Conservation (phyloP, 73 alveolate genomes). For the Tetrahymena borealis region DNA sequence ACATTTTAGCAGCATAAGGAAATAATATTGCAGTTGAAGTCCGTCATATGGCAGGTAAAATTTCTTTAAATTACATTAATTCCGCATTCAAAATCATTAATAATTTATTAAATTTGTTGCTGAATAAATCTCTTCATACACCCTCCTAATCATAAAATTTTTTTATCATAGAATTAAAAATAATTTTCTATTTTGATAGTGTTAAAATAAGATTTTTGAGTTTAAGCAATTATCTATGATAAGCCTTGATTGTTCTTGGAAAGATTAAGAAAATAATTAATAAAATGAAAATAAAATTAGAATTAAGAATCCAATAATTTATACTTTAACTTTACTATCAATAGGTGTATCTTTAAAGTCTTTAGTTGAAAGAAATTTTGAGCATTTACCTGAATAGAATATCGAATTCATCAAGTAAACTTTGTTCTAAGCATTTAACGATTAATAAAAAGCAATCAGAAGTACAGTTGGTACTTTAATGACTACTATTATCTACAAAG, state of each 20-base stretch:
- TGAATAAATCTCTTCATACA: too few species aligned
- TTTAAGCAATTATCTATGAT: too few species aligned
- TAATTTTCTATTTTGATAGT: too few species aligned
- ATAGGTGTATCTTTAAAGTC: not conserved
- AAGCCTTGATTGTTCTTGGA: too few species aligned
- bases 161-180: too few species aligned
- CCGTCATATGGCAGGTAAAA: not conserved
- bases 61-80: not conserved
- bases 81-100: not conserved
- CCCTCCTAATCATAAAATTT: too few species aligned
- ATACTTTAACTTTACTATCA: not conserved
- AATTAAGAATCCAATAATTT: too few species aligned
- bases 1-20: not conserved
- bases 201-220: too few species aligned
- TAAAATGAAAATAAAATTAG: too few species aligned
- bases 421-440: not conserved
- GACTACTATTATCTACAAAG: not conserved
- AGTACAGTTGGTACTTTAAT: not conserved
- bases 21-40: not conserved
- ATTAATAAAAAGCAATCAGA: not conserved
- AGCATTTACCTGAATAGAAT: not conserved
- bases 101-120: not conserved
- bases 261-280: too few species aligned
- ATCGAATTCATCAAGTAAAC: not conserved
- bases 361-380: not conserved